Base-by-base conservation (phyloP, 345 rosid species). In the Aethionema arabicum region DNA sequence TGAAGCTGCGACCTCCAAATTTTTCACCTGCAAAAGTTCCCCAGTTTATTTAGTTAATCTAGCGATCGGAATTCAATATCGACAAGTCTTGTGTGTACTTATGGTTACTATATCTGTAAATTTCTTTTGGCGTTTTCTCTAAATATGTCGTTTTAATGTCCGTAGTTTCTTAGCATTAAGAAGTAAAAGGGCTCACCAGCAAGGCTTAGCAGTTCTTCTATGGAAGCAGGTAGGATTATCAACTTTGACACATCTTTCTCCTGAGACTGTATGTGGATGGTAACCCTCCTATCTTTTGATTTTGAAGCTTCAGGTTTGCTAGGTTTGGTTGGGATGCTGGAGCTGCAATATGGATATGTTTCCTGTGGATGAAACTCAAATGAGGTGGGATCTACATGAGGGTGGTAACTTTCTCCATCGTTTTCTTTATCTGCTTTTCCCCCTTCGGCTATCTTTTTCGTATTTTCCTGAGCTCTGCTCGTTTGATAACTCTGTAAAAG, bases 221-320 rank as follows among this genome's bases (percentile, higher is more conserved):
- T 76, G 37, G 91, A 81, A 72, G 77, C 78, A 59, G 99, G 99
- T 61, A 92, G 79, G 71, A 87, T 30, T 54, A 89, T 80, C 69
- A 92, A 76, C 84, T 86, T 89, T 3, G 78, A 73, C 45, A 64
- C 60, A 46, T 71, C 65, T 64, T 71, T 70, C 33, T 5, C 65
- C 29, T 61, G 75, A 11, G 70, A 68, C 68, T 66, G 80, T 83
- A 80, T 76, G 78, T 87, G 87, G 59, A 92, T 83, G 6, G 93
- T 85, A 54, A 92, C 87, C 72, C 99, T 85, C 76, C 63, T 83
- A 68, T 72, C 79, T 52, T 59, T 72, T 21, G 65, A 49, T 29
- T 61, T 61, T 3, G 11, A 8, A 2, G 63, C 38, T 55, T 62
- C 68, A 10, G 33, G 46, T 27, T 76, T 32, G 7, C 56, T 31